phyloP scores from a whole-genome alignment of 352 stramenopile species.

The Phytophthora vignae region DNA sequence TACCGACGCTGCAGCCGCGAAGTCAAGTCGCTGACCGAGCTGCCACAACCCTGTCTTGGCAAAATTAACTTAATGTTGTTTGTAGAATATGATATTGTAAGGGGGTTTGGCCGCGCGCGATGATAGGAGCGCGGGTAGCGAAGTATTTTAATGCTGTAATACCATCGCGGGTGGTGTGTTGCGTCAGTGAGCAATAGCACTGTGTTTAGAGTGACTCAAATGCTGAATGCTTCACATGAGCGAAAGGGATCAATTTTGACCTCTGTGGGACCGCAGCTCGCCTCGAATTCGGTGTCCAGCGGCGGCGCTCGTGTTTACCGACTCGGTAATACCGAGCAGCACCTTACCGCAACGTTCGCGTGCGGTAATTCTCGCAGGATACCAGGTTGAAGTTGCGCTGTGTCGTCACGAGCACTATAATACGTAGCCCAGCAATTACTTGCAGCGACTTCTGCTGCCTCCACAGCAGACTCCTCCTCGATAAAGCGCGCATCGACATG shows the following conservation, averaged over 20 bases:
- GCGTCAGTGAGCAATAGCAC: too few species aligned
- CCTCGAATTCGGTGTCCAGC: too few species aligned
- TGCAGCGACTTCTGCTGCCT: too few species aligned
- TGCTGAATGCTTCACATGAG: too few species aligned
- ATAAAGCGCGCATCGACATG: too few species aligned
- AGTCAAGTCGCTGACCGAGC: neutral
- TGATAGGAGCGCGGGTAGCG: neutral
- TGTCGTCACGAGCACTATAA: too few species aligned
- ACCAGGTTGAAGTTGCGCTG: conserved; percentile 8
- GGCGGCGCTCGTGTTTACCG: neutral
- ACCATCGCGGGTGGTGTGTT: too few species aligned
- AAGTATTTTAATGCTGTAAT: neutral
- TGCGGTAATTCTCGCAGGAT: neutral
- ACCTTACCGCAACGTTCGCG: neutral
- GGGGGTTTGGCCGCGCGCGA: neutral
- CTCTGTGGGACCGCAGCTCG: too few species aligned
- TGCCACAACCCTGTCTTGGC: conserved; percentile 1
- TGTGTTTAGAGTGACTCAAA: too few species aligned
- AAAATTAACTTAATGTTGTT: conserved; percentile 21
- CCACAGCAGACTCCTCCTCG: too few species aligned
- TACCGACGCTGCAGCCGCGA: conserved; percentile 3
- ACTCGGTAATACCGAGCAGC: neutral
- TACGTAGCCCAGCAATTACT: too few species aligned
- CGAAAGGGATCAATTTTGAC: too few species aligned
- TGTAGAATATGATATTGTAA: conserved; percentile 31